These are phyloP conservation scores for Quambalaria eucalypti DNA, from an alignment of 1,284 basidiomycete species.

Conservation along the genomic window DNA sequence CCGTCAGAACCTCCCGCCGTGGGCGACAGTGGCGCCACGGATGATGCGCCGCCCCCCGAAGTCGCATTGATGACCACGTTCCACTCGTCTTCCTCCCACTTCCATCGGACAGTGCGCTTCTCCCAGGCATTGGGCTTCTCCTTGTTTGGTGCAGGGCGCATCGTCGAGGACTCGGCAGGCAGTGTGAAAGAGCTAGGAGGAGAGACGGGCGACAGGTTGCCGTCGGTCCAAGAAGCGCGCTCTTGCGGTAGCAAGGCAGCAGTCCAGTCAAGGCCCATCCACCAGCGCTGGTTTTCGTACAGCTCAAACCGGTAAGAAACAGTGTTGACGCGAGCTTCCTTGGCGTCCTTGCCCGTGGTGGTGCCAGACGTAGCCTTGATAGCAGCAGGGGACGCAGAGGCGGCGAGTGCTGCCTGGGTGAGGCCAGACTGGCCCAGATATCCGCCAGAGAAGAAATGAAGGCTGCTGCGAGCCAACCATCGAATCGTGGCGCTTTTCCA, in stretches of 20 bases:
- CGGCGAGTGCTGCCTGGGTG: neutral
- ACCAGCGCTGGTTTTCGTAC: constrained; percentile 90
- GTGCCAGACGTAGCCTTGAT: neutral
- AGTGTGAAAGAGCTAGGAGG: constrained; percentile 55
- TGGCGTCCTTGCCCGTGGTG: neutral
- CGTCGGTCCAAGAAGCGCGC: constrained; percentile 68
- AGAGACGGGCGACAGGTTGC: constrained; percentile 46
- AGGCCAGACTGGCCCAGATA: neutral
- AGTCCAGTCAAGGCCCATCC: constrained; percentile 68
- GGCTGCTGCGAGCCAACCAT: constrained; percentile 15
- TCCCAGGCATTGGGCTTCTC: constrained; percentile 29
- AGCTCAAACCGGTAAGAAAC: constrained; percentile 50
- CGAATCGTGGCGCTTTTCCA: constrained; percentile 42
- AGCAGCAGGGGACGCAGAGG: neutral
- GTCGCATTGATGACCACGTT: constrained; percentile 32
- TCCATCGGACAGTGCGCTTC: constrained; percentile 46
- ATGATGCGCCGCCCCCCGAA: constrained; percentile 4
- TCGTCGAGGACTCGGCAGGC: constrained; percentile 47
- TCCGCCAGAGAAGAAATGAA: constrained; percentile 8
- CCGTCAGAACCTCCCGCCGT: neutral
- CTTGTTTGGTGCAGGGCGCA: constrained; percentile 32
- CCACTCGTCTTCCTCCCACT: constrained; percentile 50
- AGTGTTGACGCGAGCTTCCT: neutral
- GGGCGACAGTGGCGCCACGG: neutral
- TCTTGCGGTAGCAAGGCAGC: constrained; percentile 80